Conservation (phyloP, 2,329 filamentous ascomycete genomes). For the Nigrospora oryzae region DNA sequence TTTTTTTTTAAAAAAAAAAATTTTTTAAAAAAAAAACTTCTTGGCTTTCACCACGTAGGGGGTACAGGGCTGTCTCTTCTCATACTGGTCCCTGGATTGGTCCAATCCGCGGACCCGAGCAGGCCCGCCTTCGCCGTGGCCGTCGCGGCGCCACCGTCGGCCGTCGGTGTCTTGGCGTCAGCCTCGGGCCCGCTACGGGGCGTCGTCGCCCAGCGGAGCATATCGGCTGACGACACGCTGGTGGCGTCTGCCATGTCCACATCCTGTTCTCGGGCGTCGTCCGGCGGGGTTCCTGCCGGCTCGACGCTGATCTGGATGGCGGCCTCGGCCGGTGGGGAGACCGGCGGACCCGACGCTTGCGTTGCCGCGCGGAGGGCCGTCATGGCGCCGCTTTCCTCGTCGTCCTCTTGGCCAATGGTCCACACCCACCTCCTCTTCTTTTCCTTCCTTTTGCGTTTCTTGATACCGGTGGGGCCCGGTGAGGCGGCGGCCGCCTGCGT, state of each 20-base stretch:
- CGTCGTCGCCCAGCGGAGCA: slow-evolving; percentile 22
- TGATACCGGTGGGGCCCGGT: slow-evolving; percentile 30
- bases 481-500: slow-evolving; percentile 33
- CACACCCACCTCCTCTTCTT: slow-evolving; percentile 59
- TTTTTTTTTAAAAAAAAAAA: too few species aligned
- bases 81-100: slow-evolving; percentile 17
- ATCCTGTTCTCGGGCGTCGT: slow-evolving; percentile 20
- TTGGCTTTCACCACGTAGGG: slow-evolving; percentile 3
- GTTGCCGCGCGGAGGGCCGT: slow-evolving; percentile 26
- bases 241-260: slow-evolving; percentile 42
- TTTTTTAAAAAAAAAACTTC: too few species aligned
- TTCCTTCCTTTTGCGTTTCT: slow-evolving; percentile 47
- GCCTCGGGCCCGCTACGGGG: slow-evolving; percentile 21
- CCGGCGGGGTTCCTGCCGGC: slow-evolving; percentile 20
- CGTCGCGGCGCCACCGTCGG: slow-evolving; percentile 6
- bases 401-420: slow-evolving; percentile 50
- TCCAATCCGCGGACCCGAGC: slow-evolving; percentile 18
- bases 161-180: slow-evolving; percentile 31
- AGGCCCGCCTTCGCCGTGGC: slow-evolving; percentile 6
- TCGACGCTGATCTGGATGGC: slow-evolving; percentile 25
- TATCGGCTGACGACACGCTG: slow-evolving; percentile 22
- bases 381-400: slow-evolving; percentile 30
- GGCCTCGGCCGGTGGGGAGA: slow-evolving; percentile 3
- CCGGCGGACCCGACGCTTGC: slow-evolving; percentile 7
- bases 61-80: slow-evolving; percentile 26